Evolutionary conservation across 805 yeast genomes (phyloP).

Genomic region (Yamadazyma paraphyllophila): DNA sequence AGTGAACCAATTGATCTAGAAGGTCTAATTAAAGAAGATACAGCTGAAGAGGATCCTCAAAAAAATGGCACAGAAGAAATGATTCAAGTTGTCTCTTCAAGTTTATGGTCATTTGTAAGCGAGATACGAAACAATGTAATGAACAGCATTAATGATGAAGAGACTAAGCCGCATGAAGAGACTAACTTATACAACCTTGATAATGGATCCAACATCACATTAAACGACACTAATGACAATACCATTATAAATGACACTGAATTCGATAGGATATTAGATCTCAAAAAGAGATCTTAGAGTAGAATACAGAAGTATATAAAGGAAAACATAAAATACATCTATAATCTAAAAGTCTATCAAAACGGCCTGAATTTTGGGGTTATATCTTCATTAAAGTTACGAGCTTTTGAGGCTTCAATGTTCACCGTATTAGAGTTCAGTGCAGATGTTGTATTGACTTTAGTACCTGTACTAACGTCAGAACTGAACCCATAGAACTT

Average conservation of each 20-base stretch:
- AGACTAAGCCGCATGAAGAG: background rate
- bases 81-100: conserved; percentile 40
- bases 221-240: conserved; percentile 7
- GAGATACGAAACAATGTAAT: conserved; percentile 37
- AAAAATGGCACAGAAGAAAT: conserved; percentile 38
- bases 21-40: conserved; percentile 12
- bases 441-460: conserved; percentile 1
- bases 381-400: background rate
- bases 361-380: conserved; percentile 7
- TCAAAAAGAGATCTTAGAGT: background rate
- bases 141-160: conserved; percentile 12
- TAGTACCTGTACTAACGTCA: conserved; percentile 7
- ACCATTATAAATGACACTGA: conserved; percentile 10
- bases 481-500: conserved; percentile 38
- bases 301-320: background rate
- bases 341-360: conserved; percentile 10
- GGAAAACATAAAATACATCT: conserved; percentile 7
- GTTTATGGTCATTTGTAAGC: conserved; percentile 44
- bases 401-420: background rate
- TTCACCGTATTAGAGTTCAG: background rate
- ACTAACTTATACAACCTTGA: conserved; percentile 21
- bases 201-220: conserved; percentile 21
- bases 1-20: conserved; percentile 12
- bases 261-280: conserved; percentile 5
- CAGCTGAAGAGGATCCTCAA: background rate